phyloP scores from a whole-genome alignment of 1,139 yeast genomes.

The Suhomyces wounanorum region DNA sequence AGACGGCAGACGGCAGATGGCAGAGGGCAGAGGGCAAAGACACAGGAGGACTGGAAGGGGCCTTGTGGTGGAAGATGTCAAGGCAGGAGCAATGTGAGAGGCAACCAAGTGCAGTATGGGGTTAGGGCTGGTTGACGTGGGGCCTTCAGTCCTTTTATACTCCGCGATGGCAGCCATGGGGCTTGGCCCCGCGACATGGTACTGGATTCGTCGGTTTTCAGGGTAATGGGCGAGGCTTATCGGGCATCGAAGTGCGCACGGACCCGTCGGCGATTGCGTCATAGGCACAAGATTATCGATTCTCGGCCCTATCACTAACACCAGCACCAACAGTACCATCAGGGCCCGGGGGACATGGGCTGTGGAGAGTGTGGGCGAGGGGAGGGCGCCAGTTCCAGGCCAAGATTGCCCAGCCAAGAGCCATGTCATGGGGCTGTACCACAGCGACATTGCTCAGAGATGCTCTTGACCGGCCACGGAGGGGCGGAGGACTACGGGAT shows the following conservation, averaged over 20 bases:
- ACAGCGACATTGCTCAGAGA: not conserved
- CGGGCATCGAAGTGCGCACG: constrained; percentile 5
- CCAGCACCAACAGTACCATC: not conserved
- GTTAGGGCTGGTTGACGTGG: not conserved
- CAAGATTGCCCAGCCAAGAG: not conserved
- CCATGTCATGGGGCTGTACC: constrained; percentile 3
- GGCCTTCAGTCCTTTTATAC: constrained; percentile 1
- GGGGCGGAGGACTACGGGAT: constrained; percentile 1
- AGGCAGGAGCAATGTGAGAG: not conserved
- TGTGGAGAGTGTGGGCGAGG: not conserved
- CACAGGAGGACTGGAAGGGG: no score
- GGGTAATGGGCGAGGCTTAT: constrained; percentile 5
- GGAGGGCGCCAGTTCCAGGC: not conserved
- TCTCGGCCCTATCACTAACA: no score
- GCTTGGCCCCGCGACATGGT: not conserved
- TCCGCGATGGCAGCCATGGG: not conserved
- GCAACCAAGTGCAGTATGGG: not conserved
- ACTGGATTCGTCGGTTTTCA: constrained; percentile 2
- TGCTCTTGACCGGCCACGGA: constrained; percentile 5
- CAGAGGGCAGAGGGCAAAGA: no score
- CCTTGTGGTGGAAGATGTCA: not conserved
- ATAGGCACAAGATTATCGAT: not conserved
- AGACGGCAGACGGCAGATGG: no score
- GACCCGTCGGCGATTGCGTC: constrained; percentile 3
- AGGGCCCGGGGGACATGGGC: not conserved